Base-by-base conservation (phyloP, 805 yeast species). In the Lachancea nothofagi region DNA sequence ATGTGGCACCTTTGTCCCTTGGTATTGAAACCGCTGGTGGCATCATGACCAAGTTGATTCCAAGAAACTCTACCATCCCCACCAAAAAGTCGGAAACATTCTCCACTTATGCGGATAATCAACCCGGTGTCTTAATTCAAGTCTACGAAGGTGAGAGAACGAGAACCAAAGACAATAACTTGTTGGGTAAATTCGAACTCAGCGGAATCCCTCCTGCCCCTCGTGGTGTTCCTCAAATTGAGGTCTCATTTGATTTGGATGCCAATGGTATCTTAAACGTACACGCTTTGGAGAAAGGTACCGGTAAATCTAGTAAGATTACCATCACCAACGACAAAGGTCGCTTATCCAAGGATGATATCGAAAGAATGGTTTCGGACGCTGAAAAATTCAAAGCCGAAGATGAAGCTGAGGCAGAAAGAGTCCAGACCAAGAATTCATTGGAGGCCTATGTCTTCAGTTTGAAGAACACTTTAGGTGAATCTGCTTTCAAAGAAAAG, bases 11-110 rank as follows among this genome's bases (percentile, higher is more conserved):
- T 69, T 77, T 89, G 65, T 89, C 97, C 41, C 69, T 88, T 58
- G 97, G 97, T 80, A 88, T 89, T 70, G 97, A 89, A 75, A 89
- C 96, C 54, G 96, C 96, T 61, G 97, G 97, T 77, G 97, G 97
- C 80, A 89, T 88, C 71, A 88, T 89, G 95, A 89, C 96, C 68
- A 86, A 86, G 74, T 80, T 89, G 72, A 89, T 88, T 60, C 95
- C 95, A 70, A 82, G 96, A 75, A 88, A 88, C 80, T 83, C 96
- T 42, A 87, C 96, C 47, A 87, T 89, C 56, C 97, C 97, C 70
- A 85, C 96, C 69, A 88, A 88, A 80, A 89, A 89, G 75, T 86
- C 96, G 29, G 96, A 88, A 76, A 80, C 84, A 51, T 89, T 89
- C 83, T 86, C 96, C 49, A 89, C 97, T 51, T 86, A 85, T 66